Evolutionary conservation across 2,329 filamentous ascomycete species (phyloP), one percentile per base, ranked within the genome.

Genomic region (Shiraia sp.): DNA sequence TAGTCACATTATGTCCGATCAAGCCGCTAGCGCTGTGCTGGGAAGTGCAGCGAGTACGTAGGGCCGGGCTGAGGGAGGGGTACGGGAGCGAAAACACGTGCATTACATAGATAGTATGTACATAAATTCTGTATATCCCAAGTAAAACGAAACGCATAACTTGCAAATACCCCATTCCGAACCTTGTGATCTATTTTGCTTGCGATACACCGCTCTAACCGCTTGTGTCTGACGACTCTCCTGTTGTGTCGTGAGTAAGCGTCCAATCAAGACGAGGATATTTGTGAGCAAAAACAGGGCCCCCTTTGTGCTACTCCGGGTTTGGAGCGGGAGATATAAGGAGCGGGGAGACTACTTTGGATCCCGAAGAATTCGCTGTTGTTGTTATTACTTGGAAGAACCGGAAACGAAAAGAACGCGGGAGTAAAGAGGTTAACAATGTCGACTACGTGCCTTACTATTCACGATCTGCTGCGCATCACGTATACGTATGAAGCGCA

Each of bases 381-480:
- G n/a, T 25, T 22, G 23, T 7, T 10, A 10, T 12, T 15, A 26
- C 6, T 9, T 32, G 15, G 15, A 30, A n/a, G 13, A 33, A 12
- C 29, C 10, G 15, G 7, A 28, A 12, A 23, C 15, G 13, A 16
- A 15, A 29, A 10, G 26, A 15, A 24, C 17, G 13, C 22, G 25
- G 12, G 36, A 10, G 26, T 15, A 23, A 36, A n/a, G 19, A 23
- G 14, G 3, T 16, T 24, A 17, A 26, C 24, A 24, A 15, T 66
- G 63, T 65, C 63, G 45, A 66, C 63, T 4, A 57, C 45, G n/a
- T 55, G 56, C 40, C 41, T 66, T 4, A 55, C 61, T 7, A 44
- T 66, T 30, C 52, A 65, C 48, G 63, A 66, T 30, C 45, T 66
- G 8, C 53, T 66, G 12, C 63, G 63, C 47, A 64, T 66, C 42